Conservation (phyloP, 768 basidiomycete genomes). For the Sarcomyxa edulis region DNA sequence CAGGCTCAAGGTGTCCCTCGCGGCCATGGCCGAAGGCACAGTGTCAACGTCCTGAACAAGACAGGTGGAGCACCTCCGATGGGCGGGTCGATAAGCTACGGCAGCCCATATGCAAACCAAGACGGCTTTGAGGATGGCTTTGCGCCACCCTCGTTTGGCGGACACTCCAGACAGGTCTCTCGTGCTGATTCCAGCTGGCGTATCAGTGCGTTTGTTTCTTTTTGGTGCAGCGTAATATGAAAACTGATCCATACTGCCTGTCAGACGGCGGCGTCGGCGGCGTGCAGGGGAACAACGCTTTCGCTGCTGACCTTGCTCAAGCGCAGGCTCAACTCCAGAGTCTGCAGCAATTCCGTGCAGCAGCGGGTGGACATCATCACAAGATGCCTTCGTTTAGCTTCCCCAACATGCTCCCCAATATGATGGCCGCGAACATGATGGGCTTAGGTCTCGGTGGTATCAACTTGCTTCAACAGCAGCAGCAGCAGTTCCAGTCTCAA, state of each 20-base stretch:
- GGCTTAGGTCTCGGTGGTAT: conserved; percentile 78
- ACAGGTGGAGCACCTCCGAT: conserved; percentile 38
- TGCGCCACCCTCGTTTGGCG: conserved; percentile 53
- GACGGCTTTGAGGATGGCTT: conserved; percentile 84
- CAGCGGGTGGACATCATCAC: conserved; percentile 89
- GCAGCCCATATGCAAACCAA: conserved; percentile 38
- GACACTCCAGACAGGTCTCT: conserved; percentile 70
- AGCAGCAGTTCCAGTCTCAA: conserved; percentile 93
- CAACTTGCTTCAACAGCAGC: conserved; percentile 87
- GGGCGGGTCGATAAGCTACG: conserved; percentile 42
- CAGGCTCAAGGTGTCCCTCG: conserved; percentile 66
- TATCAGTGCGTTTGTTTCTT: conserved; percentile 56
- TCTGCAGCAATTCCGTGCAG: conserved; percentile 94
- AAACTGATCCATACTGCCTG: conserved; percentile 10
- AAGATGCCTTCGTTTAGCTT: conserved; percentile 98
- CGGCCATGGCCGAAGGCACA: conserved; percentile 85
- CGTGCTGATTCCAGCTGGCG: conserved; percentile 85
- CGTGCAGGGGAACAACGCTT: conserved; percentile 54
- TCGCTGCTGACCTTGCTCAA: conserved; percentile 85
- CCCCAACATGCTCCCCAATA: conserved; percentile 96
- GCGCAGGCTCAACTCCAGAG: conserved; percentile 97
- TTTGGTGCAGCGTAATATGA: neutral
- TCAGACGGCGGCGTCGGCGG: conserved; percentile 74
- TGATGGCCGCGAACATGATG: conserved; percentile 98
- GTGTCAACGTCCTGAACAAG: conserved; percentile 89